phyloP scores from a whole-genome alignment of 23 red algal genomes.

The Gracilaria domingensis region DNA sequence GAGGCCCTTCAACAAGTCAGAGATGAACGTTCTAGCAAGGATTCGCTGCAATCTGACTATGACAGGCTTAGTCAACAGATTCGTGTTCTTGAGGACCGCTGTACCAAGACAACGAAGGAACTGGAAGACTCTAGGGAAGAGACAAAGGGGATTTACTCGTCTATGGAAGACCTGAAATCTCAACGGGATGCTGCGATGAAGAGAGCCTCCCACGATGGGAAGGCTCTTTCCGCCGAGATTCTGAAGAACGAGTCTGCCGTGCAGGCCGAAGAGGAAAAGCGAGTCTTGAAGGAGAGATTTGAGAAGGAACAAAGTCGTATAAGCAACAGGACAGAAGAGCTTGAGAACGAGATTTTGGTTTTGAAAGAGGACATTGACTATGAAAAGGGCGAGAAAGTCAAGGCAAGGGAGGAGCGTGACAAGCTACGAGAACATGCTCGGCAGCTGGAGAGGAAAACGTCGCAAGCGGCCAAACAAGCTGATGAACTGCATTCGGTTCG shows the following conservation, averaged over 20 bases:
- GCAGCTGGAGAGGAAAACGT: conserved; percentile 46
- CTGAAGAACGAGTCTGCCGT: background rate
- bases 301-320: conserved; percentile 58
- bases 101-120: conserved; percentile 7
- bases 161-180: conserved; percentile 30
- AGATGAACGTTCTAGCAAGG: conserved; percentile 48
- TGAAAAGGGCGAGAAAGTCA: conserved; percentile 59
- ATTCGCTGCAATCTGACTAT: conserved; percentile 42
- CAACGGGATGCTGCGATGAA: conserved; percentile 71
- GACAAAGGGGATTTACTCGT: conserved; percentile 19
- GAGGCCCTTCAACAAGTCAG: conserved; percentile 37
- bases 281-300: conserved; percentile 5
- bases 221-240: background rate
- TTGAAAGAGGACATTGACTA: conserved; percentile 63
- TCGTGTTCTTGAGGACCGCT: conserved; percentile 30
- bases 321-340: conserved; percentile 34
- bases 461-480: conserved; percentile 34
- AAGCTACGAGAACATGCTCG: conserved; percentile 54
- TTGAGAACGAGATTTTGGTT: conserved; percentile 40
- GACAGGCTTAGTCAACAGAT: conserved; percentile 34
- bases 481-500: conserved; percentile 49
- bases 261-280: conserved; percentile 38
- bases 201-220: conserved; percentile 29
- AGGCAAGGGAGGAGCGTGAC: conserved; percentile 61
- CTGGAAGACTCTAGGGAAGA: conserved; percentile 47